Base-by-base conservation (phyloP, 1,139 yeast genomes). In the Geotrichum reessii region DNA sequence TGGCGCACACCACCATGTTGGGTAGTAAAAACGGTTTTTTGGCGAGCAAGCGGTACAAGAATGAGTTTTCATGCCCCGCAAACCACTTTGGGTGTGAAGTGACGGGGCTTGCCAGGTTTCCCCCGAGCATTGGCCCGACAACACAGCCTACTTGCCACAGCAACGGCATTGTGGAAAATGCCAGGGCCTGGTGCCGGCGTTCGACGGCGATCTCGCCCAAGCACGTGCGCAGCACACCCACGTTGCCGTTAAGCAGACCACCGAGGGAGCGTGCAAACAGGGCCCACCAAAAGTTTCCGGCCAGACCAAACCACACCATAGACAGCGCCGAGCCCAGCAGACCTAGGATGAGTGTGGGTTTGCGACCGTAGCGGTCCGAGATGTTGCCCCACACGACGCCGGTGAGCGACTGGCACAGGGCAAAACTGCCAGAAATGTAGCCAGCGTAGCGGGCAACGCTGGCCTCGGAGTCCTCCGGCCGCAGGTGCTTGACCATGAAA, bases 181-280 rank as follows among this genome's bases (percentile, higher is more conserved):
- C 87, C 17, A 83, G 63, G 1, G 86, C 84, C 66, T 84, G 87
- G 65, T 84, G 86, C 52, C 75, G 73, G 59, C 81, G 76, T 60
- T 82, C 81, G 0, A 70, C 75, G 7, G 84, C 85, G 22, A 81
- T 73, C 67, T 84, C 89, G 0, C 87, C 88, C 53, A 84, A 75
- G 54, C 78, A 71, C 0, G 88, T 84, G 65, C 88, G 73, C 53
- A 83, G 69, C 3, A 84, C 86, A 0, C 86, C 83, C 9, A 82
- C 80, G 64, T 83, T 84, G 3, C 87, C 87, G 67, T 83, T 84
- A 42, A 83, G 72, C 17, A 81, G 73, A 0, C 88, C 88, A 69
- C 81, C 78, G 37, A 80, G 64, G 24, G 78, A 69, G 64, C 87
- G 73, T 0, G 87, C 81, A 1, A 72, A 63, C 51, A 84, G 67